A percentile compares a stretch with the other conserved stretches of the same genome.
Conservation (phyloP, 2,329 filamentous ascomycete species). For the Fusarium floridanum region DNA sequence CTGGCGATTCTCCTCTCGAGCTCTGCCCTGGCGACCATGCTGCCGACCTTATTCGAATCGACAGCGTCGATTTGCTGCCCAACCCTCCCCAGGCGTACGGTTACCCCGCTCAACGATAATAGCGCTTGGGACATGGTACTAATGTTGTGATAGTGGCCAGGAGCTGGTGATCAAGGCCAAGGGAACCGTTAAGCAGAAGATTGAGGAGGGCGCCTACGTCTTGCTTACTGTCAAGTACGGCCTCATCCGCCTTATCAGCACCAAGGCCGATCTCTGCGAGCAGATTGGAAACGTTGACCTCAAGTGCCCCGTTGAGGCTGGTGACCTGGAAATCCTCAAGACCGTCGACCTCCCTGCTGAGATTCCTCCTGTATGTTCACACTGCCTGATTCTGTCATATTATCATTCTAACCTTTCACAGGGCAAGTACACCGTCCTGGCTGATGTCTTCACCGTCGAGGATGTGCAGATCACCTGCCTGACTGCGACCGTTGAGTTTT, state of each 20-base stretch:
- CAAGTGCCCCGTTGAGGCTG: constrained; percentile 88
- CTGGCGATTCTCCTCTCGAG: constrained; percentile 86
- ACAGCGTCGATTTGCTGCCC: constrained; percentile 83
- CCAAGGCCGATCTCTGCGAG: constrained; percentile 87
- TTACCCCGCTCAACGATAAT: constrained; percentile 21
- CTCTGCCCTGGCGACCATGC: constrained; percentile 78
- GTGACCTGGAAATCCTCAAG: constrained; percentile 80
- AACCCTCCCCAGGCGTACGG: constrained; percentile 91
- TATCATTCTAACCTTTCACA: constrained; percentile 52
- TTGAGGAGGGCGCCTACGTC: constrained; percentile 85
- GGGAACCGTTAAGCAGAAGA: constrained; percentile 78
- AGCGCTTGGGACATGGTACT: constrained; percentile 32
- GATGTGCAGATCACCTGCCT: constrained; percentile 87
- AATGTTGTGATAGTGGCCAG: constrained; percentile 71
- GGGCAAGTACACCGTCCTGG: constrained; percentile 91
- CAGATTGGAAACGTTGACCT: constrained; percentile 90
- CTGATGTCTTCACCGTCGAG: constrained; percentile 84
- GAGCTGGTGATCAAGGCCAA: constrained; percentile 82
- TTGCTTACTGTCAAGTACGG: constrained; percentile 92
- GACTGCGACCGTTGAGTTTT: constrained; percentile 78
- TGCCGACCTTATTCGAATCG: constrained; percentile 79
- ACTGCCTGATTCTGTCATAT: constrained; percentile 32
- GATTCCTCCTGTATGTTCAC: constrained; percentile 85
- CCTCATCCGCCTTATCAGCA: constrained; percentile 88
- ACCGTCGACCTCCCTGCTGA: constrained; percentile 85